A percentile compares a stretch with the other conserved stretches of the same genome.
These are phyloP conservation scores for Trichopus zeylanicus DNA, from an alignment of 116 monocot genomes.

Conservation along the genomic window DNA sequence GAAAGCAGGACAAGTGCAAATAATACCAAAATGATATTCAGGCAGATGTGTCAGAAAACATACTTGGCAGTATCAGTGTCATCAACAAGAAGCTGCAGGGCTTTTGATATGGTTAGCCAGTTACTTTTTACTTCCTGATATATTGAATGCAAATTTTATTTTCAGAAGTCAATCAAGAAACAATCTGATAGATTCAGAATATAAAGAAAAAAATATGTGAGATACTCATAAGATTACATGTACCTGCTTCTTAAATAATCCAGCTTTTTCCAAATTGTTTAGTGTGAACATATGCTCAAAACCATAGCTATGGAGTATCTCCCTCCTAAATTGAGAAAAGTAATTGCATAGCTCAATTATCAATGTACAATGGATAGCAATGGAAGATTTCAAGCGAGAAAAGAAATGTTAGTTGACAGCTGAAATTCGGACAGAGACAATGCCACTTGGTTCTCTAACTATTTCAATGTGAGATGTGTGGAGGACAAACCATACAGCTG, in stretches of 20 bases:
- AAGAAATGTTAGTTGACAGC: background rate
- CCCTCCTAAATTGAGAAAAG: slow-evolving; percentile 49
- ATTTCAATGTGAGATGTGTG: too few relatives aligned
- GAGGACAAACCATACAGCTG: too few relatives aligned
- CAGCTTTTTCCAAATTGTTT: slow-evolving; percentile 86
- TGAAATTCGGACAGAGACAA: too few relatives aligned
- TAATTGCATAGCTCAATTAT: background rate
- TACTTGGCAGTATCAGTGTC: slow-evolving; percentile 82
- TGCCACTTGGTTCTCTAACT: too few relatives aligned
- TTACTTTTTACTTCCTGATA: slow-evolving; percentile 83
- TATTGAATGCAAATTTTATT: too few relatives aligned
- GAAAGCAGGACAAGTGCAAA: background rate
- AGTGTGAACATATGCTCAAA: slow-evolving; percentile 95
- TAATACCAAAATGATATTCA: background rate
- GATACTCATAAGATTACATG: slow-evolving; percentile 1
- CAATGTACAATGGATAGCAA: background rate
- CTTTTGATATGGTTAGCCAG: slow-evolving; percentile 65
- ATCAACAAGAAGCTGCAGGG: slow-evolving; percentile 75
- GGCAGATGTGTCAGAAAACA: background rate
- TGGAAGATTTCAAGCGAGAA: background rate
- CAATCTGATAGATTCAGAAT: too few relatives aligned
- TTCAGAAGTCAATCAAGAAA: too few relatives aligned
- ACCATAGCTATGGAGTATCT: slow-evolving; percentile 96
- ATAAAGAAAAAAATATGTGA: slow-evolving; percentile 5
- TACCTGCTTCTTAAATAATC: slow-evolving; percentile 90